Conservation (phyloP, 2,329 filamentous ascomycete genomes). For the Proliferodiscus dingleyae region DNA sequence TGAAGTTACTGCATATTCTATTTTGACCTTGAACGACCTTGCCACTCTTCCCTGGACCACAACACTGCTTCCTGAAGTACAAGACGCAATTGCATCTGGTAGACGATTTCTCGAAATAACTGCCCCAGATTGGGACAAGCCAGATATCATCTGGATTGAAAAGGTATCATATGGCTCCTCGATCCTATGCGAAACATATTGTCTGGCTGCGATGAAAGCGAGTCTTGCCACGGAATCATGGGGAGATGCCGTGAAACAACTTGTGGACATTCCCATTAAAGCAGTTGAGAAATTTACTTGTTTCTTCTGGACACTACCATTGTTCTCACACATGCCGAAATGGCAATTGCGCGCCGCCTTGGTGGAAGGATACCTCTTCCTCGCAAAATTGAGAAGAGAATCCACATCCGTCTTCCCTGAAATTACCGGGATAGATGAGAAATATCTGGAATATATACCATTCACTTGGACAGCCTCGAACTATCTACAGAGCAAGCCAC, state of each 20-base stretch:
- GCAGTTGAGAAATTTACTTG: background rate
- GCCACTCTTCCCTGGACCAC: background rate
- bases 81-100: background rate
- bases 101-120: background rate
- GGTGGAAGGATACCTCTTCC: background rate
- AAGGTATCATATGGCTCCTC: background rate
- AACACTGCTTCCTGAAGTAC: background rate
- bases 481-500: background rate
- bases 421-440: background rate
- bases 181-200: background rate
- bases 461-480: background rate
- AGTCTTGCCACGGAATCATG: background rate
- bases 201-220: background rate
- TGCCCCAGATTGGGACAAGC: background rate
- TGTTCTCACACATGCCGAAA: background rate
- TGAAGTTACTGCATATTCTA: background rate
- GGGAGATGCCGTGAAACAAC: background rate
- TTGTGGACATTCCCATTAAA: background rate
- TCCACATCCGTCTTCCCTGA: background rate
- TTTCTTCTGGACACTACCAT: background rate
- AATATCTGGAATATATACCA: background rate
- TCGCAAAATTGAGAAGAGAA: background rate
- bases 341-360: background rate
- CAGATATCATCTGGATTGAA: background rate
- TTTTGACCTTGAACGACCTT: background rate